phyloP scores from a whole-genome alignment of 352 stramenopile genomes.

The Phytopythium montanum region DNA sequence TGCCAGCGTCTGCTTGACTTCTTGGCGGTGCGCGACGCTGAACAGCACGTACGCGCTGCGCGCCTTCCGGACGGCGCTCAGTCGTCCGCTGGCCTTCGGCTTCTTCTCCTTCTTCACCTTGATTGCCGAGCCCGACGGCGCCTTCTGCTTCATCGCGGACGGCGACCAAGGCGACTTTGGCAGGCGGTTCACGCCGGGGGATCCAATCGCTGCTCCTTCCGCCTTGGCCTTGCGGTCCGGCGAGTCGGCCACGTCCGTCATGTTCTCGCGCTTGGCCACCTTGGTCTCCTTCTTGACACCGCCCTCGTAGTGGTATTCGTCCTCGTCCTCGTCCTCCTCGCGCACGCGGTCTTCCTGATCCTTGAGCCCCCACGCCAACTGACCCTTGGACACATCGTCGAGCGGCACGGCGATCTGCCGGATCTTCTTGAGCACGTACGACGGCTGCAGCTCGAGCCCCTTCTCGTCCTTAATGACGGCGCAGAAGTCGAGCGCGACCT shows the following conservation, averaged over 20 bases:
- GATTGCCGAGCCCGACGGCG: slow-evolving; percentile 8
- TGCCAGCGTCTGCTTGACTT: slow-evolving; percentile 40
- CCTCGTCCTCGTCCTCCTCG: slow-evolving; percentile 27
- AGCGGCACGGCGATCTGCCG: slow-evolving; percentile 57
- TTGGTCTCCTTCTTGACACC: slow-evolving; percentile 41
- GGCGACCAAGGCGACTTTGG: slow-evolving; percentile 65
- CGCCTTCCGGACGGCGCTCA: slow-evolving; percentile 35
- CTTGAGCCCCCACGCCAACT: slow-evolving; percentile 51
- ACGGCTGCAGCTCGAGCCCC: slow-evolving; percentile 42
- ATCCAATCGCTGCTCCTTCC: slow-evolving; percentile 16
- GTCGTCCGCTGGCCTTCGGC: slow-evolving; percentile 15
- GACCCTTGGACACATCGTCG: slow-evolving; percentile 39
- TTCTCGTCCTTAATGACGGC: slow-evolving; percentile 39
- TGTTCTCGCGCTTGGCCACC: slow-evolving; percentile 38
- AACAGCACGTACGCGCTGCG: slow-evolving; percentile 71
- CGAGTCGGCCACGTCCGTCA: slow-evolving; percentile 26
- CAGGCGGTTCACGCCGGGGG: slow-evolving; percentile 20
- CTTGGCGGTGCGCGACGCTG: slow-evolving; percentile 53
- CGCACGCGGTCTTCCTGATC: not conserved
- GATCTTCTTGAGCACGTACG: slow-evolving; percentile 73
- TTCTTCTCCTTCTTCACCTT: slow-evolving; percentile 60
- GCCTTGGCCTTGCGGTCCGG: slow-evolving; percentile 17
- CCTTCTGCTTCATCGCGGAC: slow-evolving; percentile 62
- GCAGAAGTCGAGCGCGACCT: slow-evolving; percentile 66
- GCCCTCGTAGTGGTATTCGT: slow-evolving; percentile 15